Evolutionary conservation across 257 asterid species (phyloP), one percentile per base, ranked within the genome.

Genomic region (Capsicum chinense): DNA sequence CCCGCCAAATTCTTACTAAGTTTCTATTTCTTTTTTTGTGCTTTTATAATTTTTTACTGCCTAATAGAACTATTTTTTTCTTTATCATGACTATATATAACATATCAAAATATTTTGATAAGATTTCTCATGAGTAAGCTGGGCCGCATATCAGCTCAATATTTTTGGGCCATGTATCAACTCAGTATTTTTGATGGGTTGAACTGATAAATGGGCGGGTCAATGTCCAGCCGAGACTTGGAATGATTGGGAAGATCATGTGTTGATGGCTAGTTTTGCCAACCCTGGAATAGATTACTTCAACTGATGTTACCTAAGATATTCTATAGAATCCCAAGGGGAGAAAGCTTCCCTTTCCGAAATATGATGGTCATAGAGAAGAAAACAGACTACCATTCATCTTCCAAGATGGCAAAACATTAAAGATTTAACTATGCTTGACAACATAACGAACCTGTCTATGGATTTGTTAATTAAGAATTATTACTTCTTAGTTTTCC

Each of bases 371-470:
- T 67, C 21, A 37, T 14, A 37, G 76, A 67, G 76, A 6, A 37
- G 3, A 39, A 39, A 68, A 3, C 21, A 39, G 54, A 15, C 78
- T 15, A 68, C 78, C 7, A 47, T 44, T 15, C 78, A 15, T 68
- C 78, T 68, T 37, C 52, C 76, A 68, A 68, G 52, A 68, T 37
- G 76, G 15, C 76, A 68, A 68, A 68, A 37, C 76, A 68, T 37
- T 37, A 10, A 37, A 15, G 52, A 68, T 15, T 9, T 37, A 15
- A 68, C 26, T 68, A 68, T 67, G 35, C 74, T 67, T 67, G 26
- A 47, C 48, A 68, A 39, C 78, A 39, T 39, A 15, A 68, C 14
- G 4, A 68, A 37, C 26, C 26, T 7, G 54, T 68, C 26, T 39
- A 39, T 39, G 78, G 78, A 68, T 37, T 68, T 39, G 54, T 8